Conservation (phyloP, 2,329 filamentous ascomycete genomes). For the Fusarium compactum region DNA sequence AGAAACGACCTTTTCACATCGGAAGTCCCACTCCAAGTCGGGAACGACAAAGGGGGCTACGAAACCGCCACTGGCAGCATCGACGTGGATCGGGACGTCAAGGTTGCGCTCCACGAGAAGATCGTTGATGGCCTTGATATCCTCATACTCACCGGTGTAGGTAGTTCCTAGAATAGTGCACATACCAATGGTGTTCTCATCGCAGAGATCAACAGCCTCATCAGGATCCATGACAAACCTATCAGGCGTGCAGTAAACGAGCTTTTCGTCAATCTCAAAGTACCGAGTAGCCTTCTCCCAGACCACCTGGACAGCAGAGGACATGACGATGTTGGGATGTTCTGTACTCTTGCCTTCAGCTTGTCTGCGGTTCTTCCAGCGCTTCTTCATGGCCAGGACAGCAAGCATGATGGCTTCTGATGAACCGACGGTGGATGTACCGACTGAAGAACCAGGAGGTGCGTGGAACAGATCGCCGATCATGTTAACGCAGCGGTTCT, state of each 20-base stretch:
- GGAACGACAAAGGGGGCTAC: slow-evolving; percentile 92
- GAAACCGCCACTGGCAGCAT: slow-evolving; percentile 92
- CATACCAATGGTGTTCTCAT: slow-evolving; percentile 87
- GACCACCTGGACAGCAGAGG: slow-evolving; percentile 93
- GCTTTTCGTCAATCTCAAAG: slow-evolving; percentile 94
- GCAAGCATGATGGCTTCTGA: slow-evolving; percentile 89
- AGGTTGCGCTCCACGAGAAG: slow-evolving; percentile 79
- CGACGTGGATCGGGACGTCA: slow-evolving; percentile 90
- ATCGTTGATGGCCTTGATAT: slow-evolving; percentile 92
- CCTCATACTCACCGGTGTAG: slow-evolving; percentile 96
- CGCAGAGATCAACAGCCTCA: slow-evolving; percentile 69
- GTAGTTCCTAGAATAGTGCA: slow-evolving; percentile 92
- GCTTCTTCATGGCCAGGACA: slow-evolving; percentile 93
- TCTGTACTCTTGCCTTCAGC: slow-evolving; percentile 85
- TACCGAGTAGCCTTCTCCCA: slow-evolving; percentile 94
- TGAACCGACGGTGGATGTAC: slow-evolving; percentile 88
- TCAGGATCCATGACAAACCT: slow-evolving; percentile 74
- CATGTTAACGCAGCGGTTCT: slow-evolving; percentile 93
- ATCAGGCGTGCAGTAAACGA: slow-evolving; percentile 71
- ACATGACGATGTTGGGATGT: slow-evolving; percentile 94
- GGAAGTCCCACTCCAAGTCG: slow-evolving; percentile 90
- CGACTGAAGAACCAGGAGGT: slow-evolving; percentile 78
- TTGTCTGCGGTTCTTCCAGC: slow-evolving; percentile 88
- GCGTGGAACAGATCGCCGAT: slow-evolving; percentile 91
- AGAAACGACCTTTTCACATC: slow-evolving; percentile 86